Evolutionary conservation across 2,329 filamentous ascomycete species (phyloP).

Genomic region (Clonostachys rosea): DNA sequence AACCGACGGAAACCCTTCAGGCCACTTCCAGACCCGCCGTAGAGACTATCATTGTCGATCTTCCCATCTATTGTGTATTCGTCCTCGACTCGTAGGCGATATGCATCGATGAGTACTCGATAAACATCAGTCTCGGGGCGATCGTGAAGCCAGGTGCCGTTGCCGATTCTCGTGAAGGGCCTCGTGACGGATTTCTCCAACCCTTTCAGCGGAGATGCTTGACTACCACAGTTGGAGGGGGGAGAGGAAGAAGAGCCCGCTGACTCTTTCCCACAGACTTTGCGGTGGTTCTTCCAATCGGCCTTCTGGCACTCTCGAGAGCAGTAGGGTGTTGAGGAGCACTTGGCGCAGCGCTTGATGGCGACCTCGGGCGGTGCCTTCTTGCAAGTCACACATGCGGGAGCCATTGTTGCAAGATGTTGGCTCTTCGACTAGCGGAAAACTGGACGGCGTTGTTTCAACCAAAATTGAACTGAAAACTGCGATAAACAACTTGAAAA

Average conservation of each 20-base stretch:
- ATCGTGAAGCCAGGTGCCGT: conserved; percentile 34
- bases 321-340: conserved; percentile 42
- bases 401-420: neutral
- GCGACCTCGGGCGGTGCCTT: neutral
- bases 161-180: conserved; percentile 33
- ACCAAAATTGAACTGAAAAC: too few species aligned
- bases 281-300: conserved; percentile 46
- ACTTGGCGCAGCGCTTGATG: conserved; percentile 38
- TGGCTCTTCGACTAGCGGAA: too few species aligned
- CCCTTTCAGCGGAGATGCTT: conserved; percentile 13
- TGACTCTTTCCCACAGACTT: conserved; percentile 25
- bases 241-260: neutral
- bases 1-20: conserved; percentile 29
- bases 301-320: conserved; percentile 43
- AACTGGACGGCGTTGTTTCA: too few species aligned
- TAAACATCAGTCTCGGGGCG: conserved; percentile 38
- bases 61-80: conserved; percentile 16
- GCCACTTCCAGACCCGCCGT: conserved; percentile 12
- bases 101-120: conserved; percentile 38
- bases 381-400: neutral
- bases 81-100: conserved; percentile 40
- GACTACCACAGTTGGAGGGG: neutral
- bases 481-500: too few species aligned
- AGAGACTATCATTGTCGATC: conserved; percentile 18
- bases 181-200: conserved; percentile 17